These are phyloP conservation scores for Diplodia intermedia DNA, from an alignment of 2,329 filamentous ascomycete species.

Conservation along the genomic window DNA sequence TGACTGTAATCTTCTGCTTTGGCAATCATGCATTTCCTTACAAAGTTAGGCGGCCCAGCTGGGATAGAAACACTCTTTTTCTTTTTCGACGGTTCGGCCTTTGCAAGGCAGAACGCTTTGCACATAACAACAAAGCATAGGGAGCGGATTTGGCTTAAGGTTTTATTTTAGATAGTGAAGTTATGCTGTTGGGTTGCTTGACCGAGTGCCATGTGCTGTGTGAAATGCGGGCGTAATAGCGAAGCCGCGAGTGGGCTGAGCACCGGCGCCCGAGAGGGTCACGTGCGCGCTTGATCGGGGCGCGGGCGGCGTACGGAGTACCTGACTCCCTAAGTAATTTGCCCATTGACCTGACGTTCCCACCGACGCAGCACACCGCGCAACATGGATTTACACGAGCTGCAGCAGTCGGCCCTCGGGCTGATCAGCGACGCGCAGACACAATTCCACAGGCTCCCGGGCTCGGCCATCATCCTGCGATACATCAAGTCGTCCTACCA, in stretches of 20 bases:
- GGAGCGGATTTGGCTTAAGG: conserved; percentile 31
- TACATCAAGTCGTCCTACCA: conserved; percentile 98
- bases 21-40: conserved; percentile 43
- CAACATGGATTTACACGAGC: conserved; percentile 64
- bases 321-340: conserved; percentile 20
- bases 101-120: conserved; percentile 31
- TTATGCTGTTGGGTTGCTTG: conserved; percentile 27
- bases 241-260: not conserved
- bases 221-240: not conserved
- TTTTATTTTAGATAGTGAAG: conserved; percentile 32
- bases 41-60: conserved; percentile 7
- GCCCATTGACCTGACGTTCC: conserved; percentile 13
- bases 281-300: conserved; percentile 25
- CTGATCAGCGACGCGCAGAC: conserved; percentile 63
- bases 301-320: conserved; percentile 2
- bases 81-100: conserved; percentile 17
- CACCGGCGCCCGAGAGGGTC: not conserved
- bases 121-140: conserved; percentile 34
- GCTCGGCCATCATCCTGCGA: conserved; percentile 89
- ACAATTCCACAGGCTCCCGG: conserved; percentile 87
- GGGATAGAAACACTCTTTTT: conserved; percentile 32
- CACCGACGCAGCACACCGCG: conserved; percentile 7
- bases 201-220: not conserved
- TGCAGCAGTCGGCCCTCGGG: conserved; percentile 60
- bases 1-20: conserved; percentile 48